Base-by-base conservation (phyloP, 345 rosid genomes). In the Eucalyptus caleyi region DNA sequence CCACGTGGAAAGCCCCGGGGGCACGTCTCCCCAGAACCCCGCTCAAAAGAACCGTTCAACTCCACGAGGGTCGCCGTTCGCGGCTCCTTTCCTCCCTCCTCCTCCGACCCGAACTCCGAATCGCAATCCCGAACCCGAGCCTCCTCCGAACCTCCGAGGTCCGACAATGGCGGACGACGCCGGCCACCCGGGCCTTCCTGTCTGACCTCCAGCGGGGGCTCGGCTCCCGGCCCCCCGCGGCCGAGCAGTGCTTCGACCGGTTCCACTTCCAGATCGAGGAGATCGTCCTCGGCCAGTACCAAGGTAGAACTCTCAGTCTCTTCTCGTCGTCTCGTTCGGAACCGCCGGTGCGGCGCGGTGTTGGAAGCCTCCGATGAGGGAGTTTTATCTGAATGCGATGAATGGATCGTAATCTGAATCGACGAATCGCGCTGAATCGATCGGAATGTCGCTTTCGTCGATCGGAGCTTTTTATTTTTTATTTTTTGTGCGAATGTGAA, bases 221-320 rank as follows among this genome's bases (percentile, higher is more conserved):
- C 88, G 93, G 91, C 65, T 89, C 93, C 67, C 51, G 14, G 14
- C 90, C 87, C 27, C 77, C 87, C 34, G 91, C 87, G 30, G 88
- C 96, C 72, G 95, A 93, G 26, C 91, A 94, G 9, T 96, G 95
- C 90, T 95, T 96, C 88, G 81, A 91, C 16, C 93, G 91, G 87
- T 96, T 93, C 90, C 98, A 97, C 90, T 97, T 96, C 92, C 95
- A 90, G 94, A 96, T 97, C 95, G 95, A 95, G 50, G 96, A 96
- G 90, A 93, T 96, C 89, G 50, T 93, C 80, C 90, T 97, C 87
- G 96, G 95, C 80, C 98, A 96, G 16, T 93, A 93, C 89, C 93
- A 96, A 94, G 99, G 99, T 96, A 34, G 6, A 8, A 3, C 49
- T 23, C 15, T 21, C 59, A 49, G 59, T 67, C 80, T 16, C 40